Base-by-base conservation (phyloP, 805 yeast species). In the Yarrowia alimentaria region DNA sequence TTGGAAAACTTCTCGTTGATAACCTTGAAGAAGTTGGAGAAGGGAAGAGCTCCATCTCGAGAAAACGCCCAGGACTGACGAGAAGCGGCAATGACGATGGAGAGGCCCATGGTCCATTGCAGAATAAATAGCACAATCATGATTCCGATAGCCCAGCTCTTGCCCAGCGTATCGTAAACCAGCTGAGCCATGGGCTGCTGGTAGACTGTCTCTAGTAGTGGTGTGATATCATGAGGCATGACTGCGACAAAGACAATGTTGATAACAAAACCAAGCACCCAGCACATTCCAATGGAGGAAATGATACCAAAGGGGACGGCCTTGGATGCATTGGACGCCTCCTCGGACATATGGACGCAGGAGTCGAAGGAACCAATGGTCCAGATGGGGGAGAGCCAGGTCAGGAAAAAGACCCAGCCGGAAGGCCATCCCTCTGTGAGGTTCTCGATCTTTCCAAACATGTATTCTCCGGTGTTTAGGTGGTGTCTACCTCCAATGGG, bases 31-130 rank as follows among this genome's bases (percentile, higher is more conserved):
- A 69, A 69, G 32, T 70, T 64, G 11, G 82, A 73, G 55, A 80
- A 68, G 10, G 90, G 90, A 51, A 83, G 71, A 13, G 88, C 89
- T 59, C 81, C 80, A 63, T 83, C 91, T 68, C 91, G 76, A 31
- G 86, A 64, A 81, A 40, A 80, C 1, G 88, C 86, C 79, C 84
- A 83, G 37, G 81, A 72, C 64, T 81, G 88, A 64, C 89, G 74
- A 4, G 85, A 80, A 6, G 77, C 73, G 9, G 87, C 86, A 40
- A 80, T 73, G 43, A 80, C 68, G 45, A 77, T 73, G 3, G 85
- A 79, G 17, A 78, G 72, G 13, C 84, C 83, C 86, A 81, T 82
- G 50, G 81, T 66, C 63, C 76, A 79, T 62, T 81, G 86, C 18
- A 84, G 79, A 54, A 73, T 60, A 5, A 80, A 75, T 61, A 79